phyloP scores from a whole-genome alignment of 2,329 filamentous ascomycete genomes.

The Colletotrichum sp. region DNA sequence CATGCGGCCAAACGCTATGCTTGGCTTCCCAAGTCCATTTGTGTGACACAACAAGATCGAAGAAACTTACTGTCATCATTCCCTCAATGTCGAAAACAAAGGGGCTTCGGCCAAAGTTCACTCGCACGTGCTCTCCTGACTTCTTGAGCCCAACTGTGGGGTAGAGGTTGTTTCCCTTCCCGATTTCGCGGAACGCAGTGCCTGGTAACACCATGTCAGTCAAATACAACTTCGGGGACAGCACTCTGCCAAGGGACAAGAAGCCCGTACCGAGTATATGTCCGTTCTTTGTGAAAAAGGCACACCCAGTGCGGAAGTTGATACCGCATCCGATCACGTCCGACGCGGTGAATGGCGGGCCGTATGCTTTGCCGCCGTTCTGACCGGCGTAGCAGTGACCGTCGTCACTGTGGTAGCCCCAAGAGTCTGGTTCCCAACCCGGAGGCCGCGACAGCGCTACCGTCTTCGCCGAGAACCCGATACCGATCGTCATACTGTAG shows the following conservation, averaged over 20 bases:
- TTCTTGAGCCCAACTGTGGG: conserved; percentile 71
- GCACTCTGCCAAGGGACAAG: neutral
- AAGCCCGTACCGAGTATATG: conserved; percentile 53
- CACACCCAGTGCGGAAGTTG: conserved; percentile 67
- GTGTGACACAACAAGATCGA: neutral
- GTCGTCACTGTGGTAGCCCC: conserved; percentile 74
- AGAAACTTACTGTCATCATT: conserved; percentile 71
- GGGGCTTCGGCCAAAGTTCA: conserved; percentile 74
- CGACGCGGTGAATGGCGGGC: conserved; percentile 57
- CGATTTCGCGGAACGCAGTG: conserved; percentile 72
- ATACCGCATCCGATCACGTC: conserved; percentile 71
- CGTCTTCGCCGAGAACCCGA: conserved; percentile 64
- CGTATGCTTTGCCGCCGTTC: conserved; percentile 62
- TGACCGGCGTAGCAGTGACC: conserved; percentile 65
- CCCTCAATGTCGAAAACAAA: conserved; percentile 93
- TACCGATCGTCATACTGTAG: conserved; percentile 62
- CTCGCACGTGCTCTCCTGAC: conserved; percentile 63
- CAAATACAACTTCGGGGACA: neutral
- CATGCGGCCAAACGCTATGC: neutral
- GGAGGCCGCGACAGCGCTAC: conserved; percentile 61
- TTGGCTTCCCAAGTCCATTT: neutral
- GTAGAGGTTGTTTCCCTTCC: conserved; percentile 58
- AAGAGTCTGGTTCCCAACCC: conserved; percentile 72
- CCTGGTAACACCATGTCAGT: conserved; percentile 50
- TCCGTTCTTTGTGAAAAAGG: conserved; percentile 75